These are phyloP conservation scores for Alternaria sp. DNA, from an alignment of 2,329 filamentous ascomycete genomes.

Conservation along the genomic window DNA sequence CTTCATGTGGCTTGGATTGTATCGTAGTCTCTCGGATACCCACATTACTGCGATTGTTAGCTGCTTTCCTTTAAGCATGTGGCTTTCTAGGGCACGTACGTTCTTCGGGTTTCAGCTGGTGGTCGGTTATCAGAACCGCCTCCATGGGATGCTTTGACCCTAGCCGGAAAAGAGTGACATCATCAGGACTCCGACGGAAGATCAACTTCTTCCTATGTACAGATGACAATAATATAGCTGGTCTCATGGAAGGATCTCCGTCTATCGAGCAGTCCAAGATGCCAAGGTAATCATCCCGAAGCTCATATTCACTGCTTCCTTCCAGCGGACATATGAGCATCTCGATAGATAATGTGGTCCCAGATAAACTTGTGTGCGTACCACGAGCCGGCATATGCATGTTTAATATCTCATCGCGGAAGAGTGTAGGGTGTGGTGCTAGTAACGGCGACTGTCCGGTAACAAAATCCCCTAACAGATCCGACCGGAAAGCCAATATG, in stretches of 20 bases:
- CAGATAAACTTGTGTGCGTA: not conserved
- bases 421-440: not conserved
- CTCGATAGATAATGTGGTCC: not conserved
- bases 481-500: not conserved
- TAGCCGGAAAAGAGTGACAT: not conserved
- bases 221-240: not conserved
- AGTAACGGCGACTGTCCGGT: not conserved
- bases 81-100: not conserved
- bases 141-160: not conserved
- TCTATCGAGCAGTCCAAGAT: not conserved
- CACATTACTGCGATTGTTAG: not conserved
- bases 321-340: not conserved
- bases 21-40: fast-evolving
- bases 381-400: not conserved
- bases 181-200: not conserved
- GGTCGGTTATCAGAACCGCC: not conserved
- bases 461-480: not conserved
- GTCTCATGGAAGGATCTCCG: not conserved
- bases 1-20: not conserved
- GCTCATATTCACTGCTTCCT: too few species aligned
- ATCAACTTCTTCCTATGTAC: not conserved
- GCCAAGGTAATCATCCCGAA: not conserved
- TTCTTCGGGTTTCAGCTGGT: not conserved
- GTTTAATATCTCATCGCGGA: not conserved
- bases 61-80: not conserved